Percentiles rank a stretch among this genome's conserved stretches.
Evolutionary conservation across 768 basidiomycete species (phyloP).

Genomic region (Stropharia rugosoannulata): DNA sequence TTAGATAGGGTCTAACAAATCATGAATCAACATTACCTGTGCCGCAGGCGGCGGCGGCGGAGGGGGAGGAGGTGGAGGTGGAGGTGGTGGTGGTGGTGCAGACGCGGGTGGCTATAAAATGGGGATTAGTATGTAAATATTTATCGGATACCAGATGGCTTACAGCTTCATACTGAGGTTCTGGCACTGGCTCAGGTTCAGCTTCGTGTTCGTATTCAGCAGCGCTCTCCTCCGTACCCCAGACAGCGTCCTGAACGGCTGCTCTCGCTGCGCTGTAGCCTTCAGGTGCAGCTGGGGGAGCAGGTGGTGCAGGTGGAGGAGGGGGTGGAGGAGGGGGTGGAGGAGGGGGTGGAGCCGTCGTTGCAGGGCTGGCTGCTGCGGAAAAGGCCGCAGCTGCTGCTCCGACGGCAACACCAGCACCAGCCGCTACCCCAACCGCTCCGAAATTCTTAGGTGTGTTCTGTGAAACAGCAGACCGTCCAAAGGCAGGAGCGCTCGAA

Average conservation of each 20-base stretch:
- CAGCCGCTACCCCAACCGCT: constrained; percentile 28
- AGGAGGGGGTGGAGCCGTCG: constrained; percentile 22
- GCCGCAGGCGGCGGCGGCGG: constrained; percentile 48
- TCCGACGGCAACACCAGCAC: constrained; percentile 34
- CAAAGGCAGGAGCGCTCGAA: constrained; percentile 47
- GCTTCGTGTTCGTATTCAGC: constrained; percentile 22
- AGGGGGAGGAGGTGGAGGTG: constrained; percentile 49
- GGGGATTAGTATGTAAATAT: constrained; percentile 1
- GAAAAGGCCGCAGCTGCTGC: constrained; percentile 32
- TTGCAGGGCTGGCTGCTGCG: constrained; percentile 18
- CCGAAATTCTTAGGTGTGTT: constrained; percentile 44
- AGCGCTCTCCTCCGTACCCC: constrained; percentile 26
- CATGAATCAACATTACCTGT: constrained; percentile 22
- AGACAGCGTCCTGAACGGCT: constrained; percentile 29
- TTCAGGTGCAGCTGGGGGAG: constrained; percentile 16
- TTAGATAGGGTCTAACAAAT: not conserved
- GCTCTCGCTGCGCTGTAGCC: constrained; percentile 23
- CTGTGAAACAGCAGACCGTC: constrained; percentile 37
- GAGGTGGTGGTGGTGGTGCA: constrained; percentile 35
- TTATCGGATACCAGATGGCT: constrained; percentile 5
- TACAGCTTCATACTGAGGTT: constrained; percentile 21
- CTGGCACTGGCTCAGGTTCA: constrained; percentile 22
- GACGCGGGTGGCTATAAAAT: constrained; percentile 34
- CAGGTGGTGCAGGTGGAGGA: constrained; percentile 19
- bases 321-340: constrained; percentile 28